Evolutionary conservation across 768 basidiomycete species (phyloP), one percentile per base, ranked within the genome.

Genomic region (Hygrophoropsis aurantiaca): DNA sequence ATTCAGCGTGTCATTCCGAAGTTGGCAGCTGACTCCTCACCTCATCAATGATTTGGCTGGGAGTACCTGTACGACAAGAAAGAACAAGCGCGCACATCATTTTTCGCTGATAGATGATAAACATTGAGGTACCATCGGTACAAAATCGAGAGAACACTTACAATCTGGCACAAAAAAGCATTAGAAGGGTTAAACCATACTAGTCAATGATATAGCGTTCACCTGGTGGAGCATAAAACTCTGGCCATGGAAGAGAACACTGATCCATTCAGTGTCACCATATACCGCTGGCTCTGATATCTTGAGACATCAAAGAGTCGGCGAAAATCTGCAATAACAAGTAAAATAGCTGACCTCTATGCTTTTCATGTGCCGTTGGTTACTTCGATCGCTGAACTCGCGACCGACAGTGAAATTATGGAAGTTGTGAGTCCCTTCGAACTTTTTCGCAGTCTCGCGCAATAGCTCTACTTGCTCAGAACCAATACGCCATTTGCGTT

Each of bases 161-260:
- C 66, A 44, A 66, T 68, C 64, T 66, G 42, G 47, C 38, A 46
- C 47, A 62, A 56, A 47, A 55, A 50, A 32, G 25, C 19, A 30
- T 64, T 73, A 49, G 55, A 52, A 37, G 36, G n/a, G n/a, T n/a
- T n/a, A 16, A 38, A 5, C 8, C 13, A 11, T 34, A 16, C 20
- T 21, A 25, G 11, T 18, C 21, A 48, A 33, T 27, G 39, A 7
- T 38, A 38, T 54, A 59, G 25, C n/a, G 69, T 76, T 44, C 58
- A 94, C 94, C 75, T 99, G 97, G 66, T 99, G 95, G 44, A 99
- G 70, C 97, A 99, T 98, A 66, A 99, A 99, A 57, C 91, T 94
- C 66, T 99, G 97, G 0, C 95, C 97, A 61, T 98, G 93, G 63
- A 97, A 87, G 50, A 88, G 73, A 16, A 98, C 84, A 37, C 87